Evolutionary conservation across 345 rosid genomes (phyloP), one percentile per base, ranked within the genome.

Genomic region (Lenwebbia sp.): DNA sequence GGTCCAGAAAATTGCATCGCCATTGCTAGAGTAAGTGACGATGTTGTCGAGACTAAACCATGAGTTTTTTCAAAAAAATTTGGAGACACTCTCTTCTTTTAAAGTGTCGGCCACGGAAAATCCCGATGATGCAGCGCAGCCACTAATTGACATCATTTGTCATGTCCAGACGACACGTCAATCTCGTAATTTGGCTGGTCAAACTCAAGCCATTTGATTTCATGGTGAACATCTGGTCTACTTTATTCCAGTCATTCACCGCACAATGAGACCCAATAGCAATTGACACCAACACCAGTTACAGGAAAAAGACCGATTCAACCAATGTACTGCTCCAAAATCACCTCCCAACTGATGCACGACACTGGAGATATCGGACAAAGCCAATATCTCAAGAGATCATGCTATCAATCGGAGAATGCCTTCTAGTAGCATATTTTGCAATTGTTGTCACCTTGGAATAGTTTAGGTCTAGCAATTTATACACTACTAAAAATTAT

Each of bases 1-100:
- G 90, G 94, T 92, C 99, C 99, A 97, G 86, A 97, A 95, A 86
- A 96, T 97, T 91, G 99, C 99, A 93, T 99, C 96, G 86, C 99
- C 99, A 91, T 96, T 99, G 44, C 97, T 98, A 88, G 99, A 97
- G 90, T 98, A 97, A 21, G 99, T 97, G 82, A 97, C 99, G 81
- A 97, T 95, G 92, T 92, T 94, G 89, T 97, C 99, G 62, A 94
- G 98, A 81, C 93, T 94, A 89, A 93, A 94, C 98, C 99, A 95
- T 84, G 96, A 93, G 92, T 93, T 97, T 92, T 92, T 96, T 40
- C 41, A 3, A 40, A 2, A 40, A 88, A 96, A 94, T 88, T 94
- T 97, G 75, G 96, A 94, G 91, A 92, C 87, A 91, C 88, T 92
- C 74, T 98, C 99, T 89, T 98, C 98, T 90, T 94, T 94, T 58